A percentile compares a stretch with the other conserved stretches of the same genome.
These are phyloP conservation scores for Flammula alnicola DNA, from an alignment of 1,284 basidiomycete species.

Conservation along the genomic window DNA sequence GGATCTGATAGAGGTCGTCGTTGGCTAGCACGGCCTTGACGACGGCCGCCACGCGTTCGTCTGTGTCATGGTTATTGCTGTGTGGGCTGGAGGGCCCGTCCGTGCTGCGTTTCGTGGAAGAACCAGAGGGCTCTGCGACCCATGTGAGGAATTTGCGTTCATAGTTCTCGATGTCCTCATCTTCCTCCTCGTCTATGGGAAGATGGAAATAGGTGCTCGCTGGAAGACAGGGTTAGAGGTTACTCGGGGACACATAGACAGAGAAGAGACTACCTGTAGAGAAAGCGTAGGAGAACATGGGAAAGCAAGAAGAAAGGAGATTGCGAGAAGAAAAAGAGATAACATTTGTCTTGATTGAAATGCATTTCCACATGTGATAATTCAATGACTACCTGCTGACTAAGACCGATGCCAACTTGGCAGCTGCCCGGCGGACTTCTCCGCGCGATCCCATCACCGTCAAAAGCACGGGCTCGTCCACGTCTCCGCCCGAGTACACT, in stretches of 20 bases:
- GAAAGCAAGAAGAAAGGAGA: too few species aligned
- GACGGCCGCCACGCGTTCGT: conserved; percentile 29
- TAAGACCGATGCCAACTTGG: conserved; percentile 60
- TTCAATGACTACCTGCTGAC: conserved; percentile 16
- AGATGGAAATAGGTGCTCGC: conserved; percentile 65
- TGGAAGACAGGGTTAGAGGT: conserved; percentile 23
- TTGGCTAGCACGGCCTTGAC: conserved; percentile 61
- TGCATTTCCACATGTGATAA: conserved; percentile 22
- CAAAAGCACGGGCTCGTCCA: conserved; percentile 54
- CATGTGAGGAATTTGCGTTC: conserved; percentile 54
- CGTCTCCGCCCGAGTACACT: conserved; percentile 39
- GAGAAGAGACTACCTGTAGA: conserved; percentile 47
- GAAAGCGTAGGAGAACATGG: conserved; percentile 63
- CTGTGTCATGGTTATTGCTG: conserved; percentile 19
- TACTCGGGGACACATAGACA: neutral
- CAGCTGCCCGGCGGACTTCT: conserved; percentile 67
- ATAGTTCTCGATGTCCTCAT: conserved; percentile 48
- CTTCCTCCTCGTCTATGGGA: conserved; percentile 61
- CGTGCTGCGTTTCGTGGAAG: conserved; percentile 21
- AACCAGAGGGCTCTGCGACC: conserved; percentile 40
- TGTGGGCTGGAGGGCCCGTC: conserved; percentile 26
- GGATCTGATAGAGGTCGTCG: conserved; percentile 74
- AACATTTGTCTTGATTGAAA: conserved; percentile 9
- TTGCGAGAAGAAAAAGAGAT: conserved; percentile 17
- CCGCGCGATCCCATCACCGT: conserved; percentile 91